A percentile compares a stretch with the other conserved stretches of the same genome.
Evolutionary conservation across 2,329 filamentous ascomycete species (phyloP).

Genomic region (Aspergillus sp.): DNA sequence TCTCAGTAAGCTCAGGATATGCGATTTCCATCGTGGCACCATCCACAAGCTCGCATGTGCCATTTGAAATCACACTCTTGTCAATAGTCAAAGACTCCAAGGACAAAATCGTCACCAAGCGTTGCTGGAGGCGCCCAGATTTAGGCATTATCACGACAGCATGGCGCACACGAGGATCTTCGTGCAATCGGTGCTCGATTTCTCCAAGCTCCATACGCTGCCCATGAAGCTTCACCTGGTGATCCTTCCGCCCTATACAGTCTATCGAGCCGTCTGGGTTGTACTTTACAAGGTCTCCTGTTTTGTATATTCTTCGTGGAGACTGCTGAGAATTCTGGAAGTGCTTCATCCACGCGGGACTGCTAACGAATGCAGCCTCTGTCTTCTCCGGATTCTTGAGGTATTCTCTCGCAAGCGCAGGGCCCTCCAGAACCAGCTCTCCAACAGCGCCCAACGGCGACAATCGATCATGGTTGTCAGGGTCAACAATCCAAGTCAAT

Average conservation of each 20-base stretch:
- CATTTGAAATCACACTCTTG: constrained; percentile 25
- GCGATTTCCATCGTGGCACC: constrained; percentile 21
- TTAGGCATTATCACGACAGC: constrained; percentile 45
- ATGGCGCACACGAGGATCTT: constrained; percentile 34
- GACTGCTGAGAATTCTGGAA: constrained; percentile 7
- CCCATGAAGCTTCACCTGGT: constrained; percentile 65
- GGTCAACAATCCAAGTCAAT: constrained; percentile 33
- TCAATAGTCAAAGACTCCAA: constrained; percentile 26
- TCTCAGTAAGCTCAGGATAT: constrained; percentile 27
- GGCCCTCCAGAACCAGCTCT: constrained; percentile 37
- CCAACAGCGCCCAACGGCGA: constrained; percentile 36
- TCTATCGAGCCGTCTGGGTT: constrained; percentile 20
- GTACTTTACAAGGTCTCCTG: constrained; percentile 23
- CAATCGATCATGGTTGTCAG: constrained; percentile 27
- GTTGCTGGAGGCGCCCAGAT: constrained; percentile 40
- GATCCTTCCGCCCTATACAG: constrained; percentile 55
- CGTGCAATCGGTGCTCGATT: constrained; percentile 39
- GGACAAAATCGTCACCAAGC: constrained; percentile 45
- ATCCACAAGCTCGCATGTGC: constrained; percentile 32
- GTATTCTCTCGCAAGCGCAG: constrained; percentile 39
- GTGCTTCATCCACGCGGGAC: constrained; percentile 22
- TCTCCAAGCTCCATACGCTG: constrained; percentile 61
- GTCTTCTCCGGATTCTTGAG: constrained; percentile 35
- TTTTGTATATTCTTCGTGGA: constrained; percentile 24
- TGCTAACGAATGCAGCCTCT: constrained; percentile 22